Percentiles rank a stretch among this genome's conserved stretches.
Conservation (phyloP, 805 yeast species). For the Schwanniomyces vanrijiae region DNA sequence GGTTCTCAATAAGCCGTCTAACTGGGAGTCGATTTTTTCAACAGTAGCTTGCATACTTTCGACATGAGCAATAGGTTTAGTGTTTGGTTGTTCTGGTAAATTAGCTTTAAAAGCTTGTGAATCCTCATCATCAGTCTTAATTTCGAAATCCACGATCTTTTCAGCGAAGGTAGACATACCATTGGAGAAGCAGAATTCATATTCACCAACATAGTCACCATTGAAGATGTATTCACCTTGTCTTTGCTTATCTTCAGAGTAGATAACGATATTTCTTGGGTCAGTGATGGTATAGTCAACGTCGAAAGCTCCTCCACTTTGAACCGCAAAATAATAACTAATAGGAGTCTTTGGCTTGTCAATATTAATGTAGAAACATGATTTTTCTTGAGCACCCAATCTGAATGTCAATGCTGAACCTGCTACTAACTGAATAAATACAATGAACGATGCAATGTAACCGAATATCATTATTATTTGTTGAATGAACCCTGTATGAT, state of each 20-base stretch:
- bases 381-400: conserved; percentile 70
- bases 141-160: conserved; percentile 82
- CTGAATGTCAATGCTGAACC: conserved; percentile 69
- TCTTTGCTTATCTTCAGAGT: conserved; percentile 58
- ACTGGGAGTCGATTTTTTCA: conserved; percentile 57
- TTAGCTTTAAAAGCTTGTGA: conserved; percentile 50
- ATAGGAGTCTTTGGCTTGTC: conserved; percentile 57
- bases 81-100: conserved; percentile 54
- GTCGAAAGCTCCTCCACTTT: conserved; percentile 77
- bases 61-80: conserved; percentile 52
- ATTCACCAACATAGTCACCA: conserved; percentile 72
- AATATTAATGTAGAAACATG: conserved; percentile 73
- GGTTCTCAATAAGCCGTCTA: conserved; percentile 54
- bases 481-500: background rate
- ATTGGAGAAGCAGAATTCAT: conserved; percentile 82
- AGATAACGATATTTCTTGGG: conserved; percentile 56
- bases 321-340: conserved; percentile 81
- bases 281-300: conserved; percentile 65
- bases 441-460: conserved; percentile 16
- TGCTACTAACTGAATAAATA: conserved; percentile 29
- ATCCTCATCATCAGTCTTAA: conserved; percentile 50
- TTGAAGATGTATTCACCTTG: conserved; percentile 78
- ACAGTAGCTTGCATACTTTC: conserved; percentile 55
- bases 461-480: conserved; percentile 11
- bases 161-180: conserved; percentile 80